Percentiles rank a stretch among this genome's conserved stretches.
Conservation (phyloP, 768 basidiomycete genomes). For the Pholiota conissans region DNA sequence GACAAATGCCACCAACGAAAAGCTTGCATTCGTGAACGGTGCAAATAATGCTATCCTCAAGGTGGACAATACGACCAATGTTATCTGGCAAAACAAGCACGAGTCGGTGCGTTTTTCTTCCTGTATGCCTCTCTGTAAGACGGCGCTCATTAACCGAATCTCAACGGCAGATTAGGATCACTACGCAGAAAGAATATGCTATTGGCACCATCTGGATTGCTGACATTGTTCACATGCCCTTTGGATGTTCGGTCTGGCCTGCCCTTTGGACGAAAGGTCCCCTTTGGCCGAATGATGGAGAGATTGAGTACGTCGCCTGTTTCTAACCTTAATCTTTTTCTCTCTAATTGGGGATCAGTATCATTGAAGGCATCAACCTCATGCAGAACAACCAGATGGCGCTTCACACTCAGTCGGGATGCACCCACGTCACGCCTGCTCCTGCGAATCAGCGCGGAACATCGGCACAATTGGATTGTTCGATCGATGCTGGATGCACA, state of each 20-base stretch:
- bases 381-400: conserved; percentile 53
- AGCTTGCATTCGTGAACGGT: conserved; percentile 55
- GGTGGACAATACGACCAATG: conserved; percentile 67
- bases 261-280: conserved; percentile 46
- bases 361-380: conserved; percentile 63
- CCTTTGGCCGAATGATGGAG: conserved; percentile 44
- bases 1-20: conserved; percentile 30
- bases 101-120: conserved; percentile 46
- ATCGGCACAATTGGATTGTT: conserved; percentile 30
- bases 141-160: background rate
- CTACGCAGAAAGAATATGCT: conserved; percentile 38
- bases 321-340: background rate
- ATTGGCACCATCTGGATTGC: conserved; percentile 43
- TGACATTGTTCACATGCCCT: conserved; percentile 48
- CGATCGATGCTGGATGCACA: conserved; percentile 40
- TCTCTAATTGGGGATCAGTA: conserved; percentile 22
- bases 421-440: conserved; percentile 28
- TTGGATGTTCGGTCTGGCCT: conserved; percentile 58
- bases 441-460: conserved; percentile 28
- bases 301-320: conserved; percentile 34
- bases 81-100: conserved; percentile 47
- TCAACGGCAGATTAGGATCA: conserved; percentile 39
- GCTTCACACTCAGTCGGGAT: conserved; percentile 46
- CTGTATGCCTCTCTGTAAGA: background rate
- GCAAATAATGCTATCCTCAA: conserved; percentile 64